These are phyloP conservation scores for Aspergillus persii DNA, from an alignment of 2,329 filamentous ascomycete species.

Conservation along the genomic window DNA sequence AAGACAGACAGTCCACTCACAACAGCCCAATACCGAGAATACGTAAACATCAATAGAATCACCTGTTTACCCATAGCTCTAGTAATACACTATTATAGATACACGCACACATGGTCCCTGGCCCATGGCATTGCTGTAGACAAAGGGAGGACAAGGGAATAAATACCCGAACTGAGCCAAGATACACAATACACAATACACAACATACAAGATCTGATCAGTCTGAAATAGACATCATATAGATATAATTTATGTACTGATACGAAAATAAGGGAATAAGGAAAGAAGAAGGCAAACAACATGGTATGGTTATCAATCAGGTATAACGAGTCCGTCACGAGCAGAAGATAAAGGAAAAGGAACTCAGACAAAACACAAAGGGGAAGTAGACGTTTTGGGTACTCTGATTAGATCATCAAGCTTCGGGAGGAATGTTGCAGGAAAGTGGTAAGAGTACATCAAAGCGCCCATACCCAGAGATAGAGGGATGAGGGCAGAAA, in stretches of 20 bases:
- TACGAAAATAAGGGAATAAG: slow-evolving; percentile 1
- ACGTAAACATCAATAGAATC: no score
- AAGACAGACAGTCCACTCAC: no score
- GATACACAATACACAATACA: background rate
- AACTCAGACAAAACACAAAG: background rate
- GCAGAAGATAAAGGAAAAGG: background rate
- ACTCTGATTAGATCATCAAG: background rate
- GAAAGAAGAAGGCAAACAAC: slow-evolving; percentile 1
- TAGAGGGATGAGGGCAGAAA: background rate
- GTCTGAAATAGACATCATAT: slow-evolving; percentile 5
- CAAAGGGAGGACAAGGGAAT: background rate
- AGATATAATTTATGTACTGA: slow-evolving; percentile 3
- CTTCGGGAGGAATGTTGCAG: background rate
- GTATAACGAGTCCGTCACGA: background rate
- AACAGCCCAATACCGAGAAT: no score
- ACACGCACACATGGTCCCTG: background rate
- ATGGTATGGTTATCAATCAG: background rate
- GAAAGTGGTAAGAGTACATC: background rate
- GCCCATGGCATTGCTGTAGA: background rate
- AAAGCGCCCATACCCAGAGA: background rate
- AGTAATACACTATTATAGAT: background rate
- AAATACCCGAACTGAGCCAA: background rate
- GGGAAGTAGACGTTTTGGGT: background rate
- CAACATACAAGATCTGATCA: background rate
- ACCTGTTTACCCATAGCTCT: background rate